Base-by-base conservation (phyloP, 768 basidiomycete genomes). In the Heimioporus sp. region DNA sequence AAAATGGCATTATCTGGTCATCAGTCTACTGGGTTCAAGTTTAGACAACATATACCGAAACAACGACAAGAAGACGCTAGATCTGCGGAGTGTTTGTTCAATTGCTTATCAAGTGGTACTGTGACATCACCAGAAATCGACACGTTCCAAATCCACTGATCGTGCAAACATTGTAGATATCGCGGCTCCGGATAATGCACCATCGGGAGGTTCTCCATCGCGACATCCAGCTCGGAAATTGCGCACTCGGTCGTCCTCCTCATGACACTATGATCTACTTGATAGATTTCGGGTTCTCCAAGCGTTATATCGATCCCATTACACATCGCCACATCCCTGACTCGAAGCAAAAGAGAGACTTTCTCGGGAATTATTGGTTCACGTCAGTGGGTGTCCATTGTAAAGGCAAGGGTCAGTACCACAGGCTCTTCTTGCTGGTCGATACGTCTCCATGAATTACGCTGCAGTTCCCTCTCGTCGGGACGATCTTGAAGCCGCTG, bases 271-370 rank as follows among this genome's bases (percentile, higher is more conserved):
- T 70, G 35, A 74, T 91, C 55, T 90, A 89, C 61, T 86, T 90
- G 87, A 91, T 91, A 59, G 89, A 91, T 65, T 90, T 91, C 63
- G 88, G 88, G 13, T 91, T 91, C 65, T 87, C 87, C 16, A 90
- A 90, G 61, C 78, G 77, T 31, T 91, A 87, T 56, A 81, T 90
- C 55, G 86, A 91, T 67, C 77, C 78, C 19, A 55, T 65, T 42
- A 87, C 85, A 4, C 75, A 69, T 39, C 77, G 78, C n/a, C 88
- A 91, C 60, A 87, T 91, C 51, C 80, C 82, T 16, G 84, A 90
- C 51, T 83, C 82, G 59, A 81, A 77, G 47, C 70, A 69, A 30
- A 83, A 82, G 63, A 80, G 86, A 38, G 84, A 88, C 60, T 90
- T 91, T 56, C 82, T 90, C 47, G 88, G 88, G 21, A 91, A 91